Percentiles rank a stretch among this genome's conserved stretches.
These are phyloP conservation scores for Mycena capillaripes DNA, from an alignment of 768 basidiomycete species.

Conservation along the genomic window DNA sequence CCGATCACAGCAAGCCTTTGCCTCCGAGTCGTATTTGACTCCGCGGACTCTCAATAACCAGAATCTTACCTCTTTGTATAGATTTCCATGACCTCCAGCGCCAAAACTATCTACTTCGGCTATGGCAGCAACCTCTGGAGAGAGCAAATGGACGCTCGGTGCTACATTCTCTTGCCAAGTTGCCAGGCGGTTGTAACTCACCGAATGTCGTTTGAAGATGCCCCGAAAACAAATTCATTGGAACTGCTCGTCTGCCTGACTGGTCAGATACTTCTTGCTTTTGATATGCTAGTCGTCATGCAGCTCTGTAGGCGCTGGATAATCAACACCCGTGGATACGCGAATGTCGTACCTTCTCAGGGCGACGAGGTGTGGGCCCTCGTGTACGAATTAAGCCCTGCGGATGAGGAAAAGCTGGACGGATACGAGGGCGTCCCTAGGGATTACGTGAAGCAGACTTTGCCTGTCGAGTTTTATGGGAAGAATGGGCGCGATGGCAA, in stretches of 20 bases:
- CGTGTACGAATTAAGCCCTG: slow-evolving; percentile 55
- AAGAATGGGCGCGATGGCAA: slow-evolving; percentile 16
- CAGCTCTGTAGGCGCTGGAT: slow-evolving; percentile 60
- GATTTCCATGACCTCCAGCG: neutral
- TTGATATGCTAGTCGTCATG: neutral
- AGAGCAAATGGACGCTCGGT: slow-evolving; percentile 63
- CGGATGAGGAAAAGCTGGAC: slow-evolving; percentile 60
- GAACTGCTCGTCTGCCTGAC: slow-evolving; percentile 53
- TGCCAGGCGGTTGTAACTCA: no score
- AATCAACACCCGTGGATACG: slow-evolving; percentile 59
- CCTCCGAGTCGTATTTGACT: neutral
- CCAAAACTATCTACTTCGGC: slow-evolving; percentile 57
- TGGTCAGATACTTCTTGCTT: slow-evolving; percentile 50
- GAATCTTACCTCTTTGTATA: neutral
- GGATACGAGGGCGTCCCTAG: slow-evolving; percentile 55
- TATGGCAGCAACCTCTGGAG: slow-evolving; percentile 67
- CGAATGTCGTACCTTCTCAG: slow-evolving; percentile 57
- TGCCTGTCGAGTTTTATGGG: slow-evolving; percentile 45
- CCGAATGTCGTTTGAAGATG: no score
- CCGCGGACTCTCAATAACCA: no score
- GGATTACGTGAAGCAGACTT: slow-evolving; percentile 52
- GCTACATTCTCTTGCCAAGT: no score
- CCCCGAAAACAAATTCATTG: slow-evolving; percentile 57
- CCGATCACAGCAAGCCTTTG: no score
- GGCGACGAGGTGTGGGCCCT: slow-evolving; percentile 60